Conservation (phyloP, 208 protist genomes). For the Wallacemonas sp. region DNA sequence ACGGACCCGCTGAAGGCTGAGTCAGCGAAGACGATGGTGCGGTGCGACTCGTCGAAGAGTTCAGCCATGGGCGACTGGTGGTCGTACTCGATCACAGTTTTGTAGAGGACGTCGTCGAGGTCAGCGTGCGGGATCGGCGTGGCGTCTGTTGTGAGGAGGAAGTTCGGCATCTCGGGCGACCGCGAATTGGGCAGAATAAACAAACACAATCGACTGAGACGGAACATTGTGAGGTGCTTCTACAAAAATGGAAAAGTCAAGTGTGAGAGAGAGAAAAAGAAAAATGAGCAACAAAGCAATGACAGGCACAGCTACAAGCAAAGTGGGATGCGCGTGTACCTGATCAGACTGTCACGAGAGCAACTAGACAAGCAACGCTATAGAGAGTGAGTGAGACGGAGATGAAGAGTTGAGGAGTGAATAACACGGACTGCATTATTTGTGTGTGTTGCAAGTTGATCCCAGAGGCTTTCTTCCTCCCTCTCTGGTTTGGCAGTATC, state of each 20-base stretch:
- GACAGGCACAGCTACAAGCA: neutral
- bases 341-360: too few species aligned
- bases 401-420: too few species aligned
- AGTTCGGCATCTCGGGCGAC: constrained; percentile 23
- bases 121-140: neutral
- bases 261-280: constrained; percentile 21
- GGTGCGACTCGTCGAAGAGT: neutral
- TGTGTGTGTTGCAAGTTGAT: too few species aligned
- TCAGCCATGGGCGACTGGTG: constrained; percentile 21
- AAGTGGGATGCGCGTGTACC: neutral
- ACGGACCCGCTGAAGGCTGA: constrained; percentile 45
- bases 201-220: constrained; percentile 5
- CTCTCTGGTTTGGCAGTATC: too few species aligned
- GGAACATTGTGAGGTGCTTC: constrained; percentile 19
- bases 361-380: too few species aligned
- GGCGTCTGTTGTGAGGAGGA: constrained; percentile 15
- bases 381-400: too few species aligned
- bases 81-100: constrained; percentile 60
- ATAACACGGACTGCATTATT: too few species aligned
- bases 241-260: too few species aligned
- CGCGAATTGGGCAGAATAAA: constrained; percentile 16
- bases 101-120: constrained; percentile 25
- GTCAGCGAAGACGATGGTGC: constrained; percentile 12
- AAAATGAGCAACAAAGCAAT: constrained; percentile 3
- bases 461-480: too few species aligned